A percentile compares a stretch with the other conserved stretches of the same genome.
Evolutionary conservation across 1,284 basidiomycete genomes (phyloP).

Genomic region (Ustilago shanxiensis): DNA sequence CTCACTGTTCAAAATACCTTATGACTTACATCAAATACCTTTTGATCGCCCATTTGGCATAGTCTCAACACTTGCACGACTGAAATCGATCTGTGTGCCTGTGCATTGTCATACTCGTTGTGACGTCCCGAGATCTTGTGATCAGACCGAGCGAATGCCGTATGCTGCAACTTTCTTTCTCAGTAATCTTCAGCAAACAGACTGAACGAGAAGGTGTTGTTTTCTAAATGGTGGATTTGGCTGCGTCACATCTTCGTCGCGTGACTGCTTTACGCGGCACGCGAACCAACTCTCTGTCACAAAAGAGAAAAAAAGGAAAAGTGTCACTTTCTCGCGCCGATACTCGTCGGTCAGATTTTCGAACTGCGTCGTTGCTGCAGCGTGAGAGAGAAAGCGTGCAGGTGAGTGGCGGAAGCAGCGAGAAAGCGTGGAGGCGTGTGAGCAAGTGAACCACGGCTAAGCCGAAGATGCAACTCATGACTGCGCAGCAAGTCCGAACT

Average conservation of each 20-base stretch:
- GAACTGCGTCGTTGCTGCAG: constrained; percentile 22
- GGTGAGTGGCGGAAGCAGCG: not conserved
- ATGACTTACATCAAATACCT: not conserved
- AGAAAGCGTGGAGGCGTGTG: not conserved
- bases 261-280: constrained; percentile 46
- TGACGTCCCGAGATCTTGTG: not conserved
- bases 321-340: constrained; percentile 31
- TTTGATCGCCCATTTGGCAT: not conserved
- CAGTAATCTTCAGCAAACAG: too few species aligned
- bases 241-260: constrained; percentile 21
- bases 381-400: not conserved
- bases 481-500: constrained; percentile 8
- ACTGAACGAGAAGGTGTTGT: not conserved
- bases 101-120: not conserved
- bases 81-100: not conserved
- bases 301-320: constrained; percentile 29
- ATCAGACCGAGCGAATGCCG: not conserved
- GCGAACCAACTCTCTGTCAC: constrained; percentile 2
- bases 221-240: not conserved
- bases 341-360: constrained; percentile 10
- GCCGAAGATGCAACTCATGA: constrained; percentile 11
- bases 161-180: not conserved
- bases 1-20: too few species aligned
- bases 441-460: not conserved
- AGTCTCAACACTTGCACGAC: not conserved